A percentile compares a stretch with the other conserved stretches of the same genome.
phyloP scores from a whole-genome alignment of 2,329 filamentous ascomycete species.

The Talaromyces marneffei region DNA sequence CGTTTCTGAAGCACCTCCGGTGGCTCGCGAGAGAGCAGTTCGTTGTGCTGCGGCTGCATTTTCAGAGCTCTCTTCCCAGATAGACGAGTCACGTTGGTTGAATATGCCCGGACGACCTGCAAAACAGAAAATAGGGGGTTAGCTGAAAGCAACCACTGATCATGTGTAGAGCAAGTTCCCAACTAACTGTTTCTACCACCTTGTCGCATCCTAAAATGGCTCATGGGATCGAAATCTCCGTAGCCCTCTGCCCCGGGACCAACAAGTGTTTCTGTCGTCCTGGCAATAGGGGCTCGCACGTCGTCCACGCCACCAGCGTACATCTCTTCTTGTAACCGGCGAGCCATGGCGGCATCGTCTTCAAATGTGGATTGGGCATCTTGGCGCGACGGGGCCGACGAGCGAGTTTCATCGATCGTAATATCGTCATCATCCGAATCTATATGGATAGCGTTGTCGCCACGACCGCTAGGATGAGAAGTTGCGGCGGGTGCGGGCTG shows the following conservation, averaged over 20 bases:
- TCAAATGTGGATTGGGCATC: slow-evolving; percentile 56
- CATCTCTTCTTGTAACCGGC: slow-evolving; percentile 84
- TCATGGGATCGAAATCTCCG: slow-evolving; percentile 46
- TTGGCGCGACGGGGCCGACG: slow-evolving; percentile 24
- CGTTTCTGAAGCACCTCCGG: slow-evolving; percentile 59
- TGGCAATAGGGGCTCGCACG: slow-evolving; percentile 82
- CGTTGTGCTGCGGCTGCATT: slow-evolving; percentile 37
- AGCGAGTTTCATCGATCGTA: slow-evolving; percentile 35
- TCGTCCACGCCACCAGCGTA: slow-evolving; percentile 61
- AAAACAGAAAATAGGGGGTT: neutral
- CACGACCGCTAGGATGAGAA: slow-evolving; percentile 34
- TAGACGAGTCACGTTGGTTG: slow-evolving; percentile 56
- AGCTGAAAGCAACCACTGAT: neutral
- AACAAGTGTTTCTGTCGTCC: slow-evolving; percentile 86
- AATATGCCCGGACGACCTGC: slow-evolving; percentile 57
- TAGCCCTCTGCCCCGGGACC: slow-evolving; percentile 58
- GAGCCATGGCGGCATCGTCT: slow-evolving; percentile 89
- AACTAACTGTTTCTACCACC: slow-evolving; percentile 30
- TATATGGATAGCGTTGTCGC: slow-evolving; percentile 62
- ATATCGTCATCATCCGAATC: slow-evolving; percentile 66
- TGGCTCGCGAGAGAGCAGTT: slow-evolving; percentile 53
- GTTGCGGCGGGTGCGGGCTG: slow-evolving; percentile 25
- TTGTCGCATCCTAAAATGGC: slow-evolving; percentile 54
- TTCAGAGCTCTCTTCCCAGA: slow-evolving; percentile 52
- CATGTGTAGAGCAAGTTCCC: neutral